Conservation (phyloP, 2,329 filamentous ascomycete genomes). For the Passalora sequoiae region DNA sequence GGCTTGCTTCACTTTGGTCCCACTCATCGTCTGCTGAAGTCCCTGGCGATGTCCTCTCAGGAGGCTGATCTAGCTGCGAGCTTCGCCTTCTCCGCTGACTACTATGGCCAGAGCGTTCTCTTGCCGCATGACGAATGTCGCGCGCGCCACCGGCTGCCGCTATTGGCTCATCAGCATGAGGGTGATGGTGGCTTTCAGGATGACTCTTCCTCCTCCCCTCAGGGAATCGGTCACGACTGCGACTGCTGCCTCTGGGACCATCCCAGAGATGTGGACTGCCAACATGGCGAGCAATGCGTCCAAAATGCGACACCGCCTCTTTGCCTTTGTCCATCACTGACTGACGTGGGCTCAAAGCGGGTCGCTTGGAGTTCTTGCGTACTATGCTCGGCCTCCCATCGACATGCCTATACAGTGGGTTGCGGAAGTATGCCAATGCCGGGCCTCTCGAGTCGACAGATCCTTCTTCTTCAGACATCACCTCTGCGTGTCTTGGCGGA, state of each 20-base stretch:
- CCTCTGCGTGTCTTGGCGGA: slow-evolving; percentile 18
- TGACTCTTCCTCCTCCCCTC: slow-evolving; percentile 21
- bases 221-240: slow-evolving; percentile 25
- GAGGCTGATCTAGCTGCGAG: slow-evolving; percentile 14
- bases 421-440: slow-evolving; percentile 45
- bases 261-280: slow-evolving; percentile 36
- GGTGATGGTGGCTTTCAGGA: slow-evolving; percentile 23
- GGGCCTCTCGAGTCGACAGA: slow-evolving; percentile 43
- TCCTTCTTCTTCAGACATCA: slow-evolving; percentile 33
- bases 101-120: slow-evolving; percentile 16
- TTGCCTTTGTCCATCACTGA: slow-evolving; percentile 34
- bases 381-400: slow-evolving; percentile 42
- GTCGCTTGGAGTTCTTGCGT: slow-evolving; percentile 34
- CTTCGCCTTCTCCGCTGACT: slow-evolving; percentile 15
- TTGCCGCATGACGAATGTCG: slow-evolving; percentile 13
- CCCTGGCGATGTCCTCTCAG: slow-evolving; percentile 12
- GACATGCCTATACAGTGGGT: slow-evolving; percentile 46
- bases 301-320: slow-evolving; percentile 33
- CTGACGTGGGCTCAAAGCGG: slow-evolving; percentile 30
- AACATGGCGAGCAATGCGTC: slow-evolving; percentile 34
- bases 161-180: slow-evolving; percentile 18
- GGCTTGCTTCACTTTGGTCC: slow-evolving; percentile 16
- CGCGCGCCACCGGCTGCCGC: slow-evolving; percentile 13
- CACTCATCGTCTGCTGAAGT: slow-evolving; percentile 17
- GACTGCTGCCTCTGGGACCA: slow-evolving; percentile 23